Evolutionary conservation across 192 early-diverging fungal genomes (phyloP).

Genomic region (Mortierella claussenii): DNA sequence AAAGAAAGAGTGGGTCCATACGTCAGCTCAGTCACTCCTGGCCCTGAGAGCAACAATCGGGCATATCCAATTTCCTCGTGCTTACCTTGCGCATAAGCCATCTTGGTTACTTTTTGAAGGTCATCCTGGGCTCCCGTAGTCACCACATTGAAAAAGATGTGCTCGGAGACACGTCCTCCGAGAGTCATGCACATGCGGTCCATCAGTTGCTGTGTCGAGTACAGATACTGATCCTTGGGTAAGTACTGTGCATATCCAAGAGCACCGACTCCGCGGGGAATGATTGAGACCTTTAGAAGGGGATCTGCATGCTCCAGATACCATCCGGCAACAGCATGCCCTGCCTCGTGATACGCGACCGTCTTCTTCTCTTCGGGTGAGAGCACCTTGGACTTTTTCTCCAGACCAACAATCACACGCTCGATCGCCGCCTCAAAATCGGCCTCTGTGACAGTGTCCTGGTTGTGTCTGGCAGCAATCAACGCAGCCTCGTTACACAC

Average conservation of each 20-base stretch:
- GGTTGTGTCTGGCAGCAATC: constrained; percentile 91
- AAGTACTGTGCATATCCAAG: constrained; percentile 99
- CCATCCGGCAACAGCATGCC: constrained; percentile 99
- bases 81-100: constrained; percentile 90
- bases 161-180: constrained; percentile 87
- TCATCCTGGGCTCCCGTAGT: constrained; percentile 99
- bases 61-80: too few relatives aligned
- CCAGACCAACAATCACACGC: constrained; percentile 96
- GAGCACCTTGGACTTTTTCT: constrained; percentile 96
- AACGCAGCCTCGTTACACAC: constrained; percentile 99
- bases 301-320: constrained; percentile 96
- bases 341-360: constrained; percentile 99
- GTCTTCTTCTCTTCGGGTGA: constrained; percentile 98
- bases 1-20: neutral
- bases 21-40: too few relatives aligned
- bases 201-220: constrained; percentile 89
- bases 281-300: constrained; percentile 97
- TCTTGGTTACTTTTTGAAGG: constrained; percentile 95
- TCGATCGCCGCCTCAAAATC: constrained; percentile 99
- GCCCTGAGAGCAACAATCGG: too few relatives aligned
- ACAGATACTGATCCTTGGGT: constrained; percentile 96
- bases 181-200: constrained; percentile 95
- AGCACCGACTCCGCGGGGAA: constrained; percentile 94
- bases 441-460: constrained; percentile 79
- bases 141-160: constrained; percentile 92